Conservation (phyloP, 179 eudicot species). For the Silene vulgaris region DNA sequence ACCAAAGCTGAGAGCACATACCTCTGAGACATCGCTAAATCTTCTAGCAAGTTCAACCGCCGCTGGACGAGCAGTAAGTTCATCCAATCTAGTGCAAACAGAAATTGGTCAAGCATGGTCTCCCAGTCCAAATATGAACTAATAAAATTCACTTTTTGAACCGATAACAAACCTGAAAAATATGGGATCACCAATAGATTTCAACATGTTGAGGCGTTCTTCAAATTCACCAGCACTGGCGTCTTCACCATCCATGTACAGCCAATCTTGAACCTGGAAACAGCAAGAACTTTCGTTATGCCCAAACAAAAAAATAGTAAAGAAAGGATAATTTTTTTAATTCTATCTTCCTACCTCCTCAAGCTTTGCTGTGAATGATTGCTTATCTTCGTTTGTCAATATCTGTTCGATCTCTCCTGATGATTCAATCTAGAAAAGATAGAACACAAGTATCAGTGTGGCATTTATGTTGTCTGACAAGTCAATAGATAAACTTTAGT, state of each 20-base stretch:
- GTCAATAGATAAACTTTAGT: not conserved
- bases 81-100: slow-evolving; percentile 48
- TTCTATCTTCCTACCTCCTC: slow-evolving; percentile 80
- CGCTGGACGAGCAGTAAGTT: slow-evolving; percentile 83
- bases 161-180: slow-evolving; percentile 62
- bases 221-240: slow-evolving; percentile 75
- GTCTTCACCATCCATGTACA: slow-evolving; percentile 97
- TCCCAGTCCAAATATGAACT: not conserved
- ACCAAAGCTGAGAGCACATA: slow-evolving; percentile 26
- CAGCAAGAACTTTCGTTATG: slow-evolving; percentile 1
- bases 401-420: slow-evolving; percentile 54
- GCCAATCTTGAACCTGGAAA: slow-evolving; percentile 88
- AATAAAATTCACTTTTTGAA: slow-evolving; percentile 12
- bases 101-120: slow-evolving; percentile 18
- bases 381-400: slow-evolving; percentile 65
- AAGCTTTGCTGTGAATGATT: slow-evolving; percentile 69
- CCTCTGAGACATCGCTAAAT: slow-evolving; percentile 69
- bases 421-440: slow-evolving; percentile 56
- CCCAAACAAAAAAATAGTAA: not conserved
- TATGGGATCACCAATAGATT: slow-evolving; percentile 88
- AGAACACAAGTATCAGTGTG: slow-evolving; percentile 6
- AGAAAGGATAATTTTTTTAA: not conserved
- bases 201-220: slow-evolving; percentile 68
- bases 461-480: not conserved
- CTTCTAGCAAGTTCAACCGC: slow-evolving; percentile 57